phyloP scores from a whole-genome alignment of 2,329 filamentous ascomycete genomes.

The Colletotrichum kahawae region DNA sequence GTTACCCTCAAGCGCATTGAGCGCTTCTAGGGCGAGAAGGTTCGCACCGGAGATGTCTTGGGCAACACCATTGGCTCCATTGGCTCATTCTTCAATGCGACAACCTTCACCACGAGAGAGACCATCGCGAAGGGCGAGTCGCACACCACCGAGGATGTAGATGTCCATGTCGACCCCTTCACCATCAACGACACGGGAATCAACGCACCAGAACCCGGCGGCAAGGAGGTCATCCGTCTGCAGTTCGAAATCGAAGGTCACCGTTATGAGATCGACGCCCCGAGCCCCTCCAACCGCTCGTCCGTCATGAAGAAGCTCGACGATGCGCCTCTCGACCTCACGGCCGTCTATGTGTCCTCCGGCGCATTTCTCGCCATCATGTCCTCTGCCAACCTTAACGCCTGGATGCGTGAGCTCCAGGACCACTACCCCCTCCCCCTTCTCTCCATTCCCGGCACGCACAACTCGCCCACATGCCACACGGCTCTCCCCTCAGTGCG shows the following conservation, averaged over 20 bases:
- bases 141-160: conserved; percentile 66
- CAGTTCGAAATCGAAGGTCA: conserved; percentile 71
- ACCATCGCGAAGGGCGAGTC: conserved; percentile 58
- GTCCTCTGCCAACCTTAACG: conserved; percentile 70
- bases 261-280: conserved; percentile 75
- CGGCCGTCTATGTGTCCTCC: conserved; percentile 67
- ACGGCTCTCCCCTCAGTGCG: conserved; percentile 88
- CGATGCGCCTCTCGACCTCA: conserved; percentile 61
- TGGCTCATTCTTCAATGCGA: conserved; percentile 49
- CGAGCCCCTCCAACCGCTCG: conserved; percentile 64
- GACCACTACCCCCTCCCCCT: conserved; percentile 76
- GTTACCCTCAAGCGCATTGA: conserved; percentile 76
- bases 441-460: conserved; percentile 91
- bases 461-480: conserved; percentile 90
- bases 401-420: conserved; percentile 82
- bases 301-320: conserved; percentile 64
- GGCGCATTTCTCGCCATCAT: conserved; percentile 67
- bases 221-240: conserved; percentile 73
- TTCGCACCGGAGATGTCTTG: conserved; percentile 47
- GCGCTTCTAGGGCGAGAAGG: conserved; percentile 65
- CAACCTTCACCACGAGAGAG: conserved; percentile 34
- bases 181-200: conserved; percentile 67
- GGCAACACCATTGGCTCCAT: conserved; percentile 50
- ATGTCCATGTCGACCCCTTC: conserved; percentile 72
- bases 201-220: conserved; percentile 57